Conservation (phyloP, 805 yeast species). For the Teunomyces lycoperdinae region DNA sequence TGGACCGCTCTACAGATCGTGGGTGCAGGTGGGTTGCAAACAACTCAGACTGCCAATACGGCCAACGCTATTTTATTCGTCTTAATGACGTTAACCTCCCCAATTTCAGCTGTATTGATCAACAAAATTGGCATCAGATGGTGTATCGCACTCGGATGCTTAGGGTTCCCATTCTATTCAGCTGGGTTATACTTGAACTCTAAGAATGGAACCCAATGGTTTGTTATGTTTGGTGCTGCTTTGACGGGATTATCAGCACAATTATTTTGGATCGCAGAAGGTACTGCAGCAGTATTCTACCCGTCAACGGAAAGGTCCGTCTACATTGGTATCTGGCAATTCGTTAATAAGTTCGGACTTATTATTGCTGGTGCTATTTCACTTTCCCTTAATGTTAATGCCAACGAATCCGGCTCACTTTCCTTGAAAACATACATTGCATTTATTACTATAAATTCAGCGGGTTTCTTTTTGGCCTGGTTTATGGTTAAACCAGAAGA, state of each 20-base stretch:
- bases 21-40: slow-evolving; percentile 3
- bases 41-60: slow-evolving; percentile 1
- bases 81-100: slow-evolving; percentile 1
- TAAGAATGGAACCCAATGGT: slow-evolving; percentile 1
- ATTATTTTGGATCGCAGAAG: slow-evolving; percentile 1
- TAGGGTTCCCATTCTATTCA: slow-evolving; percentile 2
- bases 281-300: slow-evolving; percentile 1
- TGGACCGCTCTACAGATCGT: slow-evolving; percentile 1
- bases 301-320: not conserved
- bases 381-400: not conserved
- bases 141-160: slow-evolving; percentile 1
- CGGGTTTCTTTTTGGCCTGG: slow-evolving; percentile 1
- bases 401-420: not conserved
- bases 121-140: not conserved
- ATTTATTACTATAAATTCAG: not conserved
- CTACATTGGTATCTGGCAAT: slow-evolving; percentile 1
- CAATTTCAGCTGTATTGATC: slow-evolving; percentile 2
- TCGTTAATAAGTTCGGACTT: slow-evolving; percentile 1
- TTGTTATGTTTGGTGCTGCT: slow-evolving; percentile 2
- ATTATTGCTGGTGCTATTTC: slow-evolving; percentile 2
- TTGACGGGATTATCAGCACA: not conserved
- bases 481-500: slow-evolving; percentile 2
- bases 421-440: slow-evolving; percentile 1
- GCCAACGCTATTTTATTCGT: not conserved
- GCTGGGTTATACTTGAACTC: slow-evolving; percentile 1